Conservation (phyloP, 768 basidiomycete genomes). For the Kwoniella heveanensis region DNA sequence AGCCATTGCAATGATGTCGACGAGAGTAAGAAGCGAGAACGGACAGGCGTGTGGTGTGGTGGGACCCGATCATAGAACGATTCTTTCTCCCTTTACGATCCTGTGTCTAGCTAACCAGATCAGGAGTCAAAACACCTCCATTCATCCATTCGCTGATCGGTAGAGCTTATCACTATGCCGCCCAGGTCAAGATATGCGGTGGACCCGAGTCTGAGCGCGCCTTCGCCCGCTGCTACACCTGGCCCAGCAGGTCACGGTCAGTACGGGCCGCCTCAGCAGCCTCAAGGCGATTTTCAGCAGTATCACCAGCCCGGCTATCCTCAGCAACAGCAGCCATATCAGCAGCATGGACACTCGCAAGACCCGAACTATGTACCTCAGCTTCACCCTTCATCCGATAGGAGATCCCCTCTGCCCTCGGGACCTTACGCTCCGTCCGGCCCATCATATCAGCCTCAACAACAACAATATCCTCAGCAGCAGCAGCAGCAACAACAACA, state of each 20-base stretch:
- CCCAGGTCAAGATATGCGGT: conserved; percentile 52
- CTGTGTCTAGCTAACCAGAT: neutral
- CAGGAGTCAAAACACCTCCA: neutral
- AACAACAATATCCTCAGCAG: conserved; percentile 24
- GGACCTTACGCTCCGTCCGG: conserved; percentile 31
- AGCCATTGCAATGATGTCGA: neutral
- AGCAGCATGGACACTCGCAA: conserved; percentile 22
- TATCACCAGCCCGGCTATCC: neutral
- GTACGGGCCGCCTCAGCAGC: conserved; percentile 8
- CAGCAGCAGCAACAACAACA: conserved; percentile 21
- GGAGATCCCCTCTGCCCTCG: conserved; percentile 27
- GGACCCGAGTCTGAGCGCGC: conserved; percentile 44
- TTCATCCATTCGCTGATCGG: no score
- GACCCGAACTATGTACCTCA: conserved; percentile 34
- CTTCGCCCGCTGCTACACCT: conserved; percentile 1
- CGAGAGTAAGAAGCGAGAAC: neutral
- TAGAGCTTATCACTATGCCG: conserved; percentile 30
- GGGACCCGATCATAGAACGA: no score
- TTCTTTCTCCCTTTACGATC: no score
- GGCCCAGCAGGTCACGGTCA: neutral
- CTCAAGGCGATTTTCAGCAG: conserved; percentile 14
- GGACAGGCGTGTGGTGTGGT: no score
- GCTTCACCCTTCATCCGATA: conserved; percentile 34
- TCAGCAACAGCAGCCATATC: conserved; percentile 19
- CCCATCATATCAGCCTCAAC: conserved; percentile 23